Evolutionary conservation across 345 rosid species (phyloP).

Genomic region (Salix purpurea): DNA sequence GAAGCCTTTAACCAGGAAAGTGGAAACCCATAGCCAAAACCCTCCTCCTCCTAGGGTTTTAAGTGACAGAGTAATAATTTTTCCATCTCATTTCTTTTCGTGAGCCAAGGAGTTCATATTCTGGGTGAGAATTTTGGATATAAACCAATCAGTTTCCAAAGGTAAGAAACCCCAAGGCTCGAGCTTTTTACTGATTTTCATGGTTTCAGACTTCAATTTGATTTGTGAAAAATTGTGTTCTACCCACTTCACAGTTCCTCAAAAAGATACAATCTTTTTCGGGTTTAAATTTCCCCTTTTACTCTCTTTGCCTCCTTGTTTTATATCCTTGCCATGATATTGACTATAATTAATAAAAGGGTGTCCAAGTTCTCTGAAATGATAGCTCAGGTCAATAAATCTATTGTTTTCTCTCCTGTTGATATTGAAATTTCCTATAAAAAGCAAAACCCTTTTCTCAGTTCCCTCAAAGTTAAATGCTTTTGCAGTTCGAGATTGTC

Average conservation of each 20-base stretch:
- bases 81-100: no score
- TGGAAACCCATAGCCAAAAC: no score
- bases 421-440: slow-evolving; percentile 18
- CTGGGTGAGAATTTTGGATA: no score
- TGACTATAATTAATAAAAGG: slow-evolving; percentile 20
- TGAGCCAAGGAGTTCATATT: no score
- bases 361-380: slow-evolving; percentile 24
- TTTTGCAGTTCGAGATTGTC: slow-evolving; percentile 26
- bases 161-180: no score
- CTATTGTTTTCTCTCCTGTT: slow-evolving; percentile 24
- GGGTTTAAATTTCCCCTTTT: background rate
- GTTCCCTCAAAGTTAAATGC: slow-evolving; percentile 26
- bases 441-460: slow-evolving; percentile 27
- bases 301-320: background rate
- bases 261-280: background rate
- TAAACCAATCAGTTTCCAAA: no score
- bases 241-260: background rate
- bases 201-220: no score
- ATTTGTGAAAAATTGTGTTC: no score
- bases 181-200: no score
- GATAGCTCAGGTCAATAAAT: slow-evolving; percentile 33
- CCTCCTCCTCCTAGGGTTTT: no score
- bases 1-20: no score
- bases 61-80: no score
- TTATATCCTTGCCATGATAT: slow-evolving; percentile 36